Evolutionary conservation across 768 basidiomycete species (phyloP), one percentile per base, ranked within the genome.

Genomic region (Cystoderma amianthinum): DNA sequence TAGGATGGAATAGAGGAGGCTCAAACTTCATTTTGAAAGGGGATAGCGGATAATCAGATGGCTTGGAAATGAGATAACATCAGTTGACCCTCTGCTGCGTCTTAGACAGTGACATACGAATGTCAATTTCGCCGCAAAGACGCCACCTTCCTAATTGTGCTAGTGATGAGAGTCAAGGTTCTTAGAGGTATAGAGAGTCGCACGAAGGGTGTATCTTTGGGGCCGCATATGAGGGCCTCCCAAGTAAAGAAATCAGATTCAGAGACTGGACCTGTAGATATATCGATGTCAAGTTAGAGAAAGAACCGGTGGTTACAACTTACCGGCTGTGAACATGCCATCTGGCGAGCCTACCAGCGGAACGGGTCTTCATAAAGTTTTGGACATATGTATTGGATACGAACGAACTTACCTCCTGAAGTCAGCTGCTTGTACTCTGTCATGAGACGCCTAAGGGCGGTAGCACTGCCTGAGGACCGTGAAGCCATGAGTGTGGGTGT

Each of bases 1-100:
- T 99, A 13, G 96, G 96, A 63, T 99, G 96, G 63, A 97, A 88
- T 42, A 99, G 61, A 2, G 95, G 94, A 2, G 96, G 96, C 34
- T 97, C 93, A 54, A 99, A 99, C 56, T 78, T 91, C 96, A 99
- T 98, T 69, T 93, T 97, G 82, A 98, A 98, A 15, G 96, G 96
- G 39, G 90, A 95, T 54, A 99, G 68, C 22, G 96, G 96, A 64
- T 99, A 99, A 57, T 99, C 96, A 28, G 74, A 58, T 0, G 93
- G 93, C 91, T 92, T 28, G 23, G 37, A 34, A 38, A 45, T 7
- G 22, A 22, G 10, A 5, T 9, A 38, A 5, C 16, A 28, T 28
- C n/a, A 28, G 25, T 28, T 28, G n/a, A n/a, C 25, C 25, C 25
- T n/a, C 7, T 7, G 25, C 25, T 28, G 25, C n/a, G 25, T n/a